These are phyloP conservation scores for Pisolithus tinctorius DNA, from an alignment of 768 basidiomycete species.

Conservation along the genomic window DNA sequence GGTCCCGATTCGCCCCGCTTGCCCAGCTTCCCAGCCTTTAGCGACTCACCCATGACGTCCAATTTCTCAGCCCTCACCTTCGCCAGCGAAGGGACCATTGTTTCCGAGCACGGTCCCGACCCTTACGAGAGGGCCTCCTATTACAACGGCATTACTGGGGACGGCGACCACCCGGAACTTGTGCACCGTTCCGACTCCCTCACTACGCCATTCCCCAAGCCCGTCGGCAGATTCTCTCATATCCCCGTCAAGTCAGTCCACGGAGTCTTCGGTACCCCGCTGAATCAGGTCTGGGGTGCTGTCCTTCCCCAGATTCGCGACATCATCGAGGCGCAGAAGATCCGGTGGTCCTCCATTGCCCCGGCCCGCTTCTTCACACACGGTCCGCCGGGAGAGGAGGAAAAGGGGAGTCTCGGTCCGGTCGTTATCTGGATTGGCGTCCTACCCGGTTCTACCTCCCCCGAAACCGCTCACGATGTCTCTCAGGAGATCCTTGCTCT, in stretches of 20 bases:
- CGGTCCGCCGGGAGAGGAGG: constrained; percentile 13
- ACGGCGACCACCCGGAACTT: constrained; percentile 27
- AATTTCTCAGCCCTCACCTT: not conserved
- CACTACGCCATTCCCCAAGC: constrained; percentile 2
- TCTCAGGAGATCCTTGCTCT: constrained; percentile 32
- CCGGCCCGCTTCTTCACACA: constrained; percentile 32
- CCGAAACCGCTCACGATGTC: constrained; percentile 27
- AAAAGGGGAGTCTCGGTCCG: constrained; percentile 11
- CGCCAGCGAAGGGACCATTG: constrained; percentile 2
- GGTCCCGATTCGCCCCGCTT: not conserved
- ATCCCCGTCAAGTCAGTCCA: too few species aligned
- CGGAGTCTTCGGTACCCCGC: too few species aligned
- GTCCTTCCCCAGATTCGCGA: constrained; percentile 26
- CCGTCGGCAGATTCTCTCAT: too few species aligned
- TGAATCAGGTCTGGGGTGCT: too few species aligned
- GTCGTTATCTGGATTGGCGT: constrained; percentile 13
- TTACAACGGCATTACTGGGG: constrained; percentile 30
- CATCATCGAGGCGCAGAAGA: constrained; percentile 25
- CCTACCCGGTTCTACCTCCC: not conserved
- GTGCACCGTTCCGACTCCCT: constrained; percentile 27
- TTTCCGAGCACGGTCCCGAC: constrained; percentile 13
- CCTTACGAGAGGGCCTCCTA: constrained; percentile 25
- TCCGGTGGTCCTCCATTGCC: constrained; percentile 24
- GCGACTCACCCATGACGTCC: not conserved
- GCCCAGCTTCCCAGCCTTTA: not conserved